Conservation (phyloP, 345 rosid genomes). For the Hibiscus trionum region DNA sequence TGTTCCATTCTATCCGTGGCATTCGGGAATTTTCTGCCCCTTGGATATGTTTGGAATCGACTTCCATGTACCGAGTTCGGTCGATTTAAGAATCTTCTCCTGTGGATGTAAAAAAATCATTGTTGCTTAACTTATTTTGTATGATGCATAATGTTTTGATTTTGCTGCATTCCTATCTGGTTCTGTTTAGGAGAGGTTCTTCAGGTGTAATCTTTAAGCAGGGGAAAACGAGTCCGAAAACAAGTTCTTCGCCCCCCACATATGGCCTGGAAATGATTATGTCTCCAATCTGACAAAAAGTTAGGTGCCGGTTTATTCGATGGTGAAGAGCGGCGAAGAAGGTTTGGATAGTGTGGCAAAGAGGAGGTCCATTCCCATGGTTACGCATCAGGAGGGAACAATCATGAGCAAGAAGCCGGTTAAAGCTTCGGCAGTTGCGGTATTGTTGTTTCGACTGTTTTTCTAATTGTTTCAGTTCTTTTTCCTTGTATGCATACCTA, state of each 20-base stretch:
- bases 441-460: conserved; percentile 11
- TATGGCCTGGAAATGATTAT: not conserved
- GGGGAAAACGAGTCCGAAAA: not conserved
- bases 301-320: conserved; percentile 2
- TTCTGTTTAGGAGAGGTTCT: not conserved
- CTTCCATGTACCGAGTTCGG: not conserved
- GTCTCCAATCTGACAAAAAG: not conserved
- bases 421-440: conserved; percentile 31
- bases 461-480: not conserved
- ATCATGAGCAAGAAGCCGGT: conserved; percentile 16
- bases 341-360: not conserved
- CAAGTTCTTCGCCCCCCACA: not conserved
- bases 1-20: not conserved
- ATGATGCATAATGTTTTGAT: not conserved
- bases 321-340: conserved; percentile 8
- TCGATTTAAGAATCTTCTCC: not conserved
- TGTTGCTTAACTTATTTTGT: conserved; percentile 1
- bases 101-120: not conserved
- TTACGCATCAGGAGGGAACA: conserved; percentile 16
- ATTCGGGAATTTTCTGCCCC: not conserved
- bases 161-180: not conserved
- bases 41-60: not conserved
- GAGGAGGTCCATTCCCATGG: conserved; percentile 23
- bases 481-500: too few species aligned
- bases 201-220: not conserved